These are phyloP conservation scores for Chaetomium olivaceum DNA, from an alignment of 2,329 filamentous ascomycete species.

Conservation along the genomic window DNA sequence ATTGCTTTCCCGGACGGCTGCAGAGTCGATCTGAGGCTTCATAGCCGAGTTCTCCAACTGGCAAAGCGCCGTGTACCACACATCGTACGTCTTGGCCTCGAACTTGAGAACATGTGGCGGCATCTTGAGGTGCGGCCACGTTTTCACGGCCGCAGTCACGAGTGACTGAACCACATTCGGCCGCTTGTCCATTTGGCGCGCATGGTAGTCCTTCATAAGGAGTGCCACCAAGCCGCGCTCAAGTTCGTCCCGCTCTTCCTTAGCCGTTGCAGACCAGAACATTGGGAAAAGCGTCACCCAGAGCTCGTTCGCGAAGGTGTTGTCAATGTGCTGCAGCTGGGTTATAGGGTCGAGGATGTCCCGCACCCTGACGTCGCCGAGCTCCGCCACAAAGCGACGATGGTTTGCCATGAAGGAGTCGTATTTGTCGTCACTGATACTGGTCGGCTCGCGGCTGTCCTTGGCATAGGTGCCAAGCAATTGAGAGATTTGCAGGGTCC, in stretches of 20 bases:
- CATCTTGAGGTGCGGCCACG: conserved; percentile 85
- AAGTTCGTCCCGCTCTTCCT: conserved; percentile 85
- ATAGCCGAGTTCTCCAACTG: conserved; percentile 90
- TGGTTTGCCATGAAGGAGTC: conserved; percentile 78
- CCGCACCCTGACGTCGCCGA: conserved; percentile 82
- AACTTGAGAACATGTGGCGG: conserved; percentile 97
- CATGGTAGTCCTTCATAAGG: conserved; percentile 93
- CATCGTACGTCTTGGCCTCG: conserved; percentile 88
- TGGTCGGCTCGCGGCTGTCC: conserved; percentile 62
- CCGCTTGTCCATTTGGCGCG: conserved; percentile 87
- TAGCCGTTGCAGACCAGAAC: conserved; percentile 85
- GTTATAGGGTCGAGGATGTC: conserved; percentile 88
- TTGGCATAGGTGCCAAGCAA: conserved; percentile 73
- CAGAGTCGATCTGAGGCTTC: conserved; percentile 79
- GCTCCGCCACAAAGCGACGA: conserved; percentile 77
- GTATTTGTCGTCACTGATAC: conserved; percentile 79
- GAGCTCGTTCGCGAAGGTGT: conserved; percentile 77
- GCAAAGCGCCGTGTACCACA: conserved; percentile 92
- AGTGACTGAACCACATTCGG: conserved; percentile 95
- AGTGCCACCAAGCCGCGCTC: conserved; percentile 89
- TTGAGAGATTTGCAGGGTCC: conserved; percentile 69
- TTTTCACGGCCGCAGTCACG: conserved; percentile 80
- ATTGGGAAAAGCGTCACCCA: conserved; percentile 92
- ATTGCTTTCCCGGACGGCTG: conserved; percentile 86
- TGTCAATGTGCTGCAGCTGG: conserved; percentile 89